Evolutionary conservation across 306 rosid genomes (phyloP), one percentile per base, ranked within the genome.

Genomic region (apple (Malus domestica)): DNA sequence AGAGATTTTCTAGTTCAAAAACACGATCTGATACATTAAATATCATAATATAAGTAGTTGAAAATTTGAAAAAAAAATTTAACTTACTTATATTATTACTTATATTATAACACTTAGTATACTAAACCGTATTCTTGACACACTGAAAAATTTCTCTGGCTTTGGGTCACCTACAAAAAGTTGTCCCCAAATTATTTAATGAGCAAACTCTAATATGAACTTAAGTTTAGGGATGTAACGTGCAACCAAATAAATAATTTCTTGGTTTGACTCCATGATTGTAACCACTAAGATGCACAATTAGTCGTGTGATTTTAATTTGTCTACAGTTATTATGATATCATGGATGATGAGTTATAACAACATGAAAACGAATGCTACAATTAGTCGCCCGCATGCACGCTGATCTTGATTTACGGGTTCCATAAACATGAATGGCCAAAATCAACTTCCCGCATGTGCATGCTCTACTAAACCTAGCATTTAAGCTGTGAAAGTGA

Each of bases 21-120:
- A 6, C 1, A 7, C 0, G 0, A 1, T 35, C 0, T 0, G 0
- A 2, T 35, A 0, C 0, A 38, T 38, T 38, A 38, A 38, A 38
- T 7, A 38, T 38, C 0, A 38, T 38, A 35, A 35, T 1, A 35
- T 6, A 38, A 6, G 42, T 38, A 38, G 1, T 7, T 38, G 10
- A 1, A 38, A 7, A 38, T 0, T 38, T 38, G 10, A 27, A 27
- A 27, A 27, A 27, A 27, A 27, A 1, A 1, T 27, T 27, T 2
- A 27, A 1, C 9, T 30, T 0, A 35, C 2, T 35, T 35, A 2
- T 35, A 35, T 35, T 35, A 35, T 30, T 0, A 35, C 2, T 35
- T 35, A 2, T 35, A 35, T 35, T 35, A 35, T 35, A 35, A 35
- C 9, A 35, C 2, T 35, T 35, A 7, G 2, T 33, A 7, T 38